These are phyloP conservation scores for Solanum chiquidenum DNA, from an alignment of 257 asterid genomes.

Conservation along the genomic window DNA sequence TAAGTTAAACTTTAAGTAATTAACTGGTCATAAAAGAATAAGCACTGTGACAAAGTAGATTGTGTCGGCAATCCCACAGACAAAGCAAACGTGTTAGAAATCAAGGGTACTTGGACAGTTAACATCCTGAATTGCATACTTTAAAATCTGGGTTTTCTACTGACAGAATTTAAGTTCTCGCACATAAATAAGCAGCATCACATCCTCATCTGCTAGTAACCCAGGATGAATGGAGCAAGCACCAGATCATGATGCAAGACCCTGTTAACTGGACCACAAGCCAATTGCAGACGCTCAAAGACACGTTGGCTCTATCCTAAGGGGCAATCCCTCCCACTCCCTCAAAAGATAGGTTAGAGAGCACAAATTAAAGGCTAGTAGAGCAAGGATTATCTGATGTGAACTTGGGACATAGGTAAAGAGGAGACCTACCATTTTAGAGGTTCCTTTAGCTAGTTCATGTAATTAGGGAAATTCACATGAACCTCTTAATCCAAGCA, in stretches of 20 bases:
- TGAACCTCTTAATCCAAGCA: not conserved
- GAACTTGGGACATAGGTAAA: not conserved
- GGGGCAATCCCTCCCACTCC: not conserved
- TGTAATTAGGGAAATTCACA: not conserved
- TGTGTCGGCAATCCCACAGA: not conserved
- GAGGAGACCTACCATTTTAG: not conserved
- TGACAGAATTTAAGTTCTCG: not conserved
- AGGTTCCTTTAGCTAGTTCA: not conserved
- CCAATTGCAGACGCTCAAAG: not conserved
- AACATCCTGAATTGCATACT: not conserved
- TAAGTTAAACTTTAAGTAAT: not conserved
- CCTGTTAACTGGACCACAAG: not conserved
- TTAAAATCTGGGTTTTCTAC: not conserved
- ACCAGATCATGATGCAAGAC: not conserved
- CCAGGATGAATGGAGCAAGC: not conserved
- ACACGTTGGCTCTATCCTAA: not conserved
- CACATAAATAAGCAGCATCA: not conserved
- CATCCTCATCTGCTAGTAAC: not conserved
- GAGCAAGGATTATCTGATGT: not conserved
- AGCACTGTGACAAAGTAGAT: not conserved
- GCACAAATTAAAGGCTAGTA: not conserved
- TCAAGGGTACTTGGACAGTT: not conserved
- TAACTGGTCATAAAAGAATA: not conserved
- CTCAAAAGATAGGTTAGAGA: not conserved
- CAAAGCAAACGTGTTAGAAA: not conserved